These are phyloP conservation scores for Cytospora chrysosperma DNA, from an alignment of 2,329 filamentous ascomycete species.

Conservation along the genomic window DNA sequence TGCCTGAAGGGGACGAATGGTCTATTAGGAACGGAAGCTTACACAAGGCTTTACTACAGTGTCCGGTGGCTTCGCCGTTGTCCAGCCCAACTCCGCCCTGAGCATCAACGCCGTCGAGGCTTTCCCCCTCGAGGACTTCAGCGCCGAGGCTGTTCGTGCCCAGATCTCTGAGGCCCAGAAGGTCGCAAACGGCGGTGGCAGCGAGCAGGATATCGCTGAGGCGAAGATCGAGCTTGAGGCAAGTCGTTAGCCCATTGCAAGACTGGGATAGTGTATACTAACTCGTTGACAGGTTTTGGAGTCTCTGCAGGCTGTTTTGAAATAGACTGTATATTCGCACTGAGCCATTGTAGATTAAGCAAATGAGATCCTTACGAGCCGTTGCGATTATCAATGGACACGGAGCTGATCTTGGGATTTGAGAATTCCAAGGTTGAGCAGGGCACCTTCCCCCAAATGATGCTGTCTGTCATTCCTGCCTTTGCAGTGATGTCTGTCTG, in stretches of 20 bases:
- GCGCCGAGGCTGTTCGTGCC: slow-evolving; percentile 79
- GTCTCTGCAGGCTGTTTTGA: slow-evolving; percentile 76
- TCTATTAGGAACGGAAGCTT: slow-evolving; percentile 5
- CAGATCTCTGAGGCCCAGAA: slow-evolving; percentile 96
- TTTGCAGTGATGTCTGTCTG: slow-evolving; percentile 11
- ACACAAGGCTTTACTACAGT: slow-evolving; percentile 52
- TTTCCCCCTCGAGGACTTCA: slow-evolving; percentile 94
- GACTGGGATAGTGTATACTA: slow-evolving; percentile 37
- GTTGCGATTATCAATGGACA: background rate
- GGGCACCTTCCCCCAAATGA: slow-evolving; percentile 4
- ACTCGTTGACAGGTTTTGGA: slow-evolving; percentile 66
- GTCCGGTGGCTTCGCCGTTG: slow-evolving; percentile 93
- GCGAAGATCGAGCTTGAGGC: slow-evolving; percentile 99
- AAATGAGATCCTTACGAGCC: slow-evolving; percentile 10
- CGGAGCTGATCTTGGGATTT: slow-evolving; percentile 26
- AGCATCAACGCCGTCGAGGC: slow-evolving; percentile 99
- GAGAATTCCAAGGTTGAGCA: slow-evolving; percentile 26
- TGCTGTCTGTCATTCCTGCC: slow-evolving; percentile 17
- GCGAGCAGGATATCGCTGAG: slow-evolving; percentile 96
- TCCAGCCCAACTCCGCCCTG: slow-evolving; percentile 90
- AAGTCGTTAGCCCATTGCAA: slow-evolving; percentile 29
- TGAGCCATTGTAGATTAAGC: slow-evolving; percentile 39
- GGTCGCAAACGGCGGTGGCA: slow-evolving; percentile 84
- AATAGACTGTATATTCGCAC: slow-evolving; percentile 55
- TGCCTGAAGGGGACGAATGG: background rate